Base-by-base conservation (phyloP, 345 rosid species). In the Euphorbia pulcherrima region DNA sequence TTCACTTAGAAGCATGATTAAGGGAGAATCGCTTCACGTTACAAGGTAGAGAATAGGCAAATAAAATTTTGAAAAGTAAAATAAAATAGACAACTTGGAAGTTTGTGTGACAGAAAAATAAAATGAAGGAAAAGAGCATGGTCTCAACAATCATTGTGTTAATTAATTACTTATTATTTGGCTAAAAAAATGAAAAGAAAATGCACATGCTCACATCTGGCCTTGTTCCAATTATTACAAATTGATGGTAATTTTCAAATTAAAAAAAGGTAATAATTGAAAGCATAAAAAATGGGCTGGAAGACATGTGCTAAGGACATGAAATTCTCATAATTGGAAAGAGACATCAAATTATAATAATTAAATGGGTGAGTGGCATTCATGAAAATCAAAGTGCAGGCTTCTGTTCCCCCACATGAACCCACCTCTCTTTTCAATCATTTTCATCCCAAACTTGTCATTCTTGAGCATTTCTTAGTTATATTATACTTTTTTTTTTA, bases 251-350 rank as follows among this genome's bases (percentile, higher is more conserved):
- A 28, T 24, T 62, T 33, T 35, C 58, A 41, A 30, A 52, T 10
- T 50, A 41, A 73, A 55, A 11, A 72, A 70, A 72, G 57, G 73
- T 57, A 72, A 79, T 81, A 65, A 81, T 74, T 78, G 66, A 75
- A 70, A 50, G 71, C 68, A 63, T 44, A 52, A 71, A 72, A 68
- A 60, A 44, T 63, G 62, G 72, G 82, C 73, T 79, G 83, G 82
- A 79, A 62, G 55, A 82, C 89, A 85, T 85, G 89, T 85, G 88
- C 83, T n/a, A 21, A 41, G 68, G 74, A 44, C 75, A 21, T 21
- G 14, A 53, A 65, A 39, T 40, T 54, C 65, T 26, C 8, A 72
- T 79, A 73, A n/a, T 58, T 64, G 48, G 64, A 6, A 7, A 13
- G 64, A 68, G 63, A 73, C 68, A 74, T 68, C 29, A n/a, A n/a